These are phyloP conservation scores for Ceratobasidium sp. DNA, from an alignment of 1,284 basidiomycete species.

Conservation along the genomic window DNA sequence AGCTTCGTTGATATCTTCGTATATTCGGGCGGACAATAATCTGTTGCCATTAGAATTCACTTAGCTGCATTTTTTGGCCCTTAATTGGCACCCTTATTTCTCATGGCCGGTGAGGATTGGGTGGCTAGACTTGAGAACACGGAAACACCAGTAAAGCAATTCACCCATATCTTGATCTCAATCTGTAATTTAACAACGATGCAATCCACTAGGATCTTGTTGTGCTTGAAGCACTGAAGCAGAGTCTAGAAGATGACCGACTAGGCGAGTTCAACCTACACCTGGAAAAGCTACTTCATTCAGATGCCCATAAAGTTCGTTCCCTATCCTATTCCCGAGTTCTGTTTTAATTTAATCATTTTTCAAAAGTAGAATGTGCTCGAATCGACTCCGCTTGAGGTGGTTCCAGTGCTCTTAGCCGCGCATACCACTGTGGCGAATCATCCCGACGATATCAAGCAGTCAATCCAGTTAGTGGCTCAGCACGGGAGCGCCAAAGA, in stretches of 20 bases:
- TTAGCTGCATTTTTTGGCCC: too few relatives aligned
- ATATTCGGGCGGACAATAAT: too few relatives aligned
- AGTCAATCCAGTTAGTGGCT: conserved; percentile 14
- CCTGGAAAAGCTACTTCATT: background rate
- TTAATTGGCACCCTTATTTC: too few relatives aligned
- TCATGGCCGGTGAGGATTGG: conserved; percentile 7
- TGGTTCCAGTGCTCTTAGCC: conserved; percentile 13
- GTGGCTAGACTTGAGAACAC: background rate
- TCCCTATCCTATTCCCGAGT: background rate
- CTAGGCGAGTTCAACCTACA: conserved; percentile 2
- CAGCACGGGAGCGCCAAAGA: conserved; percentile 36
- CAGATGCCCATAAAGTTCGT: background rate
- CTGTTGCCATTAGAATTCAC: too few relatives aligned
- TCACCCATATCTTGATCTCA: background rate
- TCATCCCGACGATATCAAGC: background rate
- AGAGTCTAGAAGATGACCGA: background rate
- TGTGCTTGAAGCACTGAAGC: conserved; percentile 6
- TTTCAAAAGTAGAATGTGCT: conserved; percentile 12
- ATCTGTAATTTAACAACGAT: background rate
- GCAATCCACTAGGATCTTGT: background rate
- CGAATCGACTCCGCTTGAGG: conserved; percentile 31
- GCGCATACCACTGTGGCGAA: background rate
- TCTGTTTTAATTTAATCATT: background rate
- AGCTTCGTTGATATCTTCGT: too few relatives aligned
- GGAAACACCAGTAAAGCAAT: background rate